These are phyloP conservation scores for Macrophomina pseudophaseolina DNA, from an alignment of 2,329 filamentous ascomycete genomes.

Conservation along the genomic window DNA sequence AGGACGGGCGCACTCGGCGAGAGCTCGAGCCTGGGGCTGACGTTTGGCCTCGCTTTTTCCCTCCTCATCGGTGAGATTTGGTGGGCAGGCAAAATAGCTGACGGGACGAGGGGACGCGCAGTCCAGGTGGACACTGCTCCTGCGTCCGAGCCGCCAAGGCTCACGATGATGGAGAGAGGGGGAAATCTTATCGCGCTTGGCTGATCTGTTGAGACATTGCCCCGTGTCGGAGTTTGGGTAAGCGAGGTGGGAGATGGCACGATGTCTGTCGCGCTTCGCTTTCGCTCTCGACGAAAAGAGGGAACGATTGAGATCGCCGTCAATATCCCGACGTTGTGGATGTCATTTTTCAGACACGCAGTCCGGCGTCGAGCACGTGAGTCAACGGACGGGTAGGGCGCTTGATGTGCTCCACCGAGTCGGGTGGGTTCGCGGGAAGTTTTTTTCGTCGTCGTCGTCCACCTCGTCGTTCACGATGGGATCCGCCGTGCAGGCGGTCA, in stretches of 20 bases:
- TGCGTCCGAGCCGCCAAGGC: background rate
- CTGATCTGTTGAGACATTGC: slow-evolving; percentile 17
- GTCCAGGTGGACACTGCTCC: slow-evolving; percentile 1
- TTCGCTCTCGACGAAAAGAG: slow-evolving; percentile 3
- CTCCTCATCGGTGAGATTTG: slow-evolving; percentile 8
- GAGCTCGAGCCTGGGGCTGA: background rate
- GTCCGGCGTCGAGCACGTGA: background rate
- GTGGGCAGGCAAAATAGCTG: background rate
- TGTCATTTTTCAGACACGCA: background rate
- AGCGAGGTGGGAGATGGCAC: slow-evolving; percentile 18
- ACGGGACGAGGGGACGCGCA: background rate
- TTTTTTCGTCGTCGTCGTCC: background rate
- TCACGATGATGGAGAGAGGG: slow-evolving; percentile 2
- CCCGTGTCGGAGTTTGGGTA: slow-evolving; percentile 15
- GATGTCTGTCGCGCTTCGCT: slow-evolving; percentile 8
- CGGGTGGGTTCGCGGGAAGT: background rate
- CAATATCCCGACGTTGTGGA: slow-evolving; percentile 11
- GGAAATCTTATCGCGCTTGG: slow-evolving; percentile 17
- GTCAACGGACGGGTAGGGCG: slow-evolving; percentile 6
- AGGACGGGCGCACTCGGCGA: background rate
- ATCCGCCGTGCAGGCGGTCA: slow-evolving; percentile 21
- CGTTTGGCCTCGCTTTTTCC: background rate
- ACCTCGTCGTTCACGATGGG: background rate
- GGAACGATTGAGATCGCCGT: slow-evolving; percentile 17
- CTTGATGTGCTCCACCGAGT: background rate